Evolutionary conservation across 2,329 filamentous ascomycete species (phyloP).

Genomic region (Pseudomassariella vexata): DNA sequence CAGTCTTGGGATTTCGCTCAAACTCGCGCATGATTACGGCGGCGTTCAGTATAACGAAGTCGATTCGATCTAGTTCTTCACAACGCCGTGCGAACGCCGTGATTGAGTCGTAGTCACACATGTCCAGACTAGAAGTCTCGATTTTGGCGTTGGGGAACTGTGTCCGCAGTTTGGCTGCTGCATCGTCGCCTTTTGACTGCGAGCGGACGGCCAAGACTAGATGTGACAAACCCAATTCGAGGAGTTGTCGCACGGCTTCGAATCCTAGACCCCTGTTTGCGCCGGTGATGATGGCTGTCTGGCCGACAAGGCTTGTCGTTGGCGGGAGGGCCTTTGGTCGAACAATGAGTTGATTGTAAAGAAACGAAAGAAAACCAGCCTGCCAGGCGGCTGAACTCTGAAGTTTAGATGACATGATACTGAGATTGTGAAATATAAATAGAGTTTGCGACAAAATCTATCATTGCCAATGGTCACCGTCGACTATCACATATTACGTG

Average conservation of each 20-base stretch:
- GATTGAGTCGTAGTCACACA: constrained; percentile 39
- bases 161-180: constrained; percentile 25
- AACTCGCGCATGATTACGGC: constrained; percentile 21
- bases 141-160: constrained; percentile 27
- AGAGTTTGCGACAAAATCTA: too few species aligned
- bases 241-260: constrained; percentile 34
- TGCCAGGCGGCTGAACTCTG: constrained; percentile 5
- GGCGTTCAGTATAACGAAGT: constrained; percentile 41
- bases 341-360: constrained; percentile 7
- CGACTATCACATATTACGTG: too few species aligned
- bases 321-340: constrained; percentile 2
- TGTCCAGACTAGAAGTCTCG: constrained; percentile 45
- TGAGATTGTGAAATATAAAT: too few species aligned
- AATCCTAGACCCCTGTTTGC: constrained; percentile 43
- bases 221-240: constrained; percentile 29
- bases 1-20: constrained; percentile 17
- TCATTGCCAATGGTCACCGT: too few species aligned
- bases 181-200: constrained; percentile 33
- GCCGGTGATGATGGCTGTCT: constrained; percentile 41
- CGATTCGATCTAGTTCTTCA: constrained; percentile 27
- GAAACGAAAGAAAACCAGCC: constrained; percentile 4
- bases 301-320: constrained; percentile 1
- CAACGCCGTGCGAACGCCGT: constrained; percentile 31
- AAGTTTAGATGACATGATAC: constrained; percentile 4
- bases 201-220: constrained; percentile 44